Percentiles rank a stretch among this genome's conserved stretches.
phyloP scores from a whole-genome alignment of 164 flowering plant species.

The Akebia trifoliata region DNA sequence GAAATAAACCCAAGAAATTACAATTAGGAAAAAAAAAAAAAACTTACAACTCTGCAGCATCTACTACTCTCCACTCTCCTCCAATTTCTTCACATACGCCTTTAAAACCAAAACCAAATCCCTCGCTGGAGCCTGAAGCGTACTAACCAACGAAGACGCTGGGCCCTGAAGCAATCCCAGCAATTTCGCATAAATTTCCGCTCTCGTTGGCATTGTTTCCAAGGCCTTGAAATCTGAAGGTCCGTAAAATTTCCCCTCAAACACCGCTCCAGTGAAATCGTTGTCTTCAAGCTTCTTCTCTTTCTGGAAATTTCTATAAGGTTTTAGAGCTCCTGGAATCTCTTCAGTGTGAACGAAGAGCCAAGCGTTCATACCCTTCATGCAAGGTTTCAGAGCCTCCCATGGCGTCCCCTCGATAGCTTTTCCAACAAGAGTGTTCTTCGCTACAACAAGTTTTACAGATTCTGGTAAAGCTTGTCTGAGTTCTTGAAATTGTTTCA shows the following conservation, averaged over 20 bases:
- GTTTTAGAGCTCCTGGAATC: slow-evolving; percentile 76
- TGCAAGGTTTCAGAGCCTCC: slow-evolving; percentile 82
- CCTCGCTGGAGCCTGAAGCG: slow-evolving; percentile 88
- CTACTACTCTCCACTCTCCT: slow-evolving; percentile 46
- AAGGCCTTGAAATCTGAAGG: slow-evolving; percentile 66
- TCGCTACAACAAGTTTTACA: slow-evolving; percentile 68
- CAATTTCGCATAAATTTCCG: slow-evolving; percentile 72
- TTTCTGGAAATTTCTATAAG: slow-evolving; percentile 75
- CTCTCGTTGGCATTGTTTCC: slow-evolving; percentile 84
- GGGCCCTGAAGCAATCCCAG: slow-evolving; percentile 77
- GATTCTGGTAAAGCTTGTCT: slow-evolving; percentile 58
- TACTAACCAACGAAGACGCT: slow-evolving; percentile 63
- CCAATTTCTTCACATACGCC: slow-evolving; percentile 88
- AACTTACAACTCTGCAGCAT: neutral
- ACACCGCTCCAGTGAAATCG: slow-evolving; percentile 84
- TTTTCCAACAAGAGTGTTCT: slow-evolving; percentile 73
- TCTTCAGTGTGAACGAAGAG: slow-evolving; percentile 87
- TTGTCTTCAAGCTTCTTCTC: slow-evolving; percentile 77
- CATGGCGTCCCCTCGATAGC: slow-evolving; percentile 89
- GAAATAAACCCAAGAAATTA: neutral
- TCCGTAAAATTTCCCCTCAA: slow-evolving; percentile 82
- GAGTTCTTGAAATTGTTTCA: slow-evolving; percentile 77
- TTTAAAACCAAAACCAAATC: slow-evolving; percentile 70
- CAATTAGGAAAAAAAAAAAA: neutral
- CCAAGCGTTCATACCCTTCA: slow-evolving; percentile 96